Percentiles rank a stretch among this genome's conserved stretches.
These are phyloP conservation scores for Juncus inflexus DNA, from an alignment of 176 grass and related monocot species.

Conservation along the genomic window DNA sequence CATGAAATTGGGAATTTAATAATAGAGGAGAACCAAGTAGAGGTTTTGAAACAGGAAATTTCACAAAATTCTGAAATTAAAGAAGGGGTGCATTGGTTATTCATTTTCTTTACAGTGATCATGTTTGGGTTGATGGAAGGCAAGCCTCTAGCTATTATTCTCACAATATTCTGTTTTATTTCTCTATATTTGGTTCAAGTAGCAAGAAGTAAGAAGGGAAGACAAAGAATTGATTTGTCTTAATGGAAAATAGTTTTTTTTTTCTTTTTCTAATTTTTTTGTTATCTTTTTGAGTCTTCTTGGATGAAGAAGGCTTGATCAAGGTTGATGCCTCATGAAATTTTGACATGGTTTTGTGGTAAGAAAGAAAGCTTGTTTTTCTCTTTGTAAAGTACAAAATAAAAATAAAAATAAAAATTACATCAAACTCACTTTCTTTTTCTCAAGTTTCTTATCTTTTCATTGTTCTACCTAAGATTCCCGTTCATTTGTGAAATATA, in stretches of 20 bases:
- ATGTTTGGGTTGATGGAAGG: conserved; percentile 62
- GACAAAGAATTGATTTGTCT: neutral
- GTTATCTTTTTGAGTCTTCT: neutral
- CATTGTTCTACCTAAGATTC: too few relatives aligned
- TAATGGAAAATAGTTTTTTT: neutral
- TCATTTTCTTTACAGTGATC: conserved; percentile 34
- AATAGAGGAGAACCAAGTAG: neutral
- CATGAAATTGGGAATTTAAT: conserved; percentile 25
- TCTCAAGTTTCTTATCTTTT: neutral
- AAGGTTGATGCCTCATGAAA: conserved; percentile 10
- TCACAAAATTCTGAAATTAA: neutral
- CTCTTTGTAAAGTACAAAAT: neutral
- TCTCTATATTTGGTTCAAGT: conserved; percentile 32
- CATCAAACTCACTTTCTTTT: conserved; percentile 12
- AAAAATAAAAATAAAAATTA: neutral
- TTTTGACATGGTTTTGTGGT: conserved; percentile 22
- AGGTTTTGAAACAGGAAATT: neutral
- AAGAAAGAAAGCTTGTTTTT: neutral
- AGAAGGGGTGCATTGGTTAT: conserved; percentile 17
- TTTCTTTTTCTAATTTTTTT: neutral
- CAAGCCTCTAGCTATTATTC: conserved; percentile 46
- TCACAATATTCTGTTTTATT: conserved; percentile 42
- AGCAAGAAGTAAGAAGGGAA: conserved; percentile 4
- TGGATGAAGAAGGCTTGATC: conserved; percentile 1
- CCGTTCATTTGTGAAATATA: too few relatives aligned